phyloP scores from a whole-genome alignment of 108 stramenopile species.

The Licmophora abbreviata region DNA sequence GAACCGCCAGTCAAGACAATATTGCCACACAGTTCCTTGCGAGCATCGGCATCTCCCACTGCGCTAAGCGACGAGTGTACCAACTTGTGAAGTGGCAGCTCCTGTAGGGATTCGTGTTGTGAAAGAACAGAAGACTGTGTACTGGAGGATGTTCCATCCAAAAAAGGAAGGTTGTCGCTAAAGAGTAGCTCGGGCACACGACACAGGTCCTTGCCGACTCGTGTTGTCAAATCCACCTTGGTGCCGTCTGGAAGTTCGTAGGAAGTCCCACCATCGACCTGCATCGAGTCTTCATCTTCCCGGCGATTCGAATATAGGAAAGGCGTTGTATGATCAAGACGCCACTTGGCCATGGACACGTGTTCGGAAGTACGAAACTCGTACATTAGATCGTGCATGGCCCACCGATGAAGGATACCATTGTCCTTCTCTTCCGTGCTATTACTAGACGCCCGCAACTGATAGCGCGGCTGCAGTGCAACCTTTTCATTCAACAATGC shows the following conservation, averaged over 20 bases:
- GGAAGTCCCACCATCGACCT: neutral
- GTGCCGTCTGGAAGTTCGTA: conserved; percentile 74
- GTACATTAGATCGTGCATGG: conserved; percentile 72
- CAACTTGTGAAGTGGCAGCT: conserved; percentile 59
- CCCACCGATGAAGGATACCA: conserved; percentile 50
- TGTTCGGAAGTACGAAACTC: conserved; percentile 57
- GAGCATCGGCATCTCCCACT: conserved; percentile 68
- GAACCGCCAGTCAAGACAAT: conserved; percentile 67
- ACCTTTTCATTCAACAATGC: conserved; percentile 39
- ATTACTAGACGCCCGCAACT: conserved; percentile 11
- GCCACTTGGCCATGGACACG: conserved; percentile 8
- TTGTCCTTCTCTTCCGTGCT: conserved; percentile 6
- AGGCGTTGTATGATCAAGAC: conserved; percentile 9
- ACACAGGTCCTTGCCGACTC: conserved; percentile 54
- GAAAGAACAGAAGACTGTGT: conserved; percentile 1
- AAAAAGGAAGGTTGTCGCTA: conserved; percentile 48
- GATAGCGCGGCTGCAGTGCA: conserved; percentile 42
- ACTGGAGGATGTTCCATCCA: conserved; percentile 3
- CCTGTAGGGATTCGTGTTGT: conserved; percentile 18
- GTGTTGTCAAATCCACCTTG: conserved; percentile 32
- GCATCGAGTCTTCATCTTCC: neutral
- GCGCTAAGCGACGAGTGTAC: conserved; percentile 59
- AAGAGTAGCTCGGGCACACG: conserved; percentile 60
- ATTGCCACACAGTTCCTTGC: conserved; percentile 70
- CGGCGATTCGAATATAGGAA: conserved; percentile 4